Evolutionary conservation across 225 moss, liverwort and hornwort species (phyloP).

Genomic region (Antitrichia curtipendula): DNA sequence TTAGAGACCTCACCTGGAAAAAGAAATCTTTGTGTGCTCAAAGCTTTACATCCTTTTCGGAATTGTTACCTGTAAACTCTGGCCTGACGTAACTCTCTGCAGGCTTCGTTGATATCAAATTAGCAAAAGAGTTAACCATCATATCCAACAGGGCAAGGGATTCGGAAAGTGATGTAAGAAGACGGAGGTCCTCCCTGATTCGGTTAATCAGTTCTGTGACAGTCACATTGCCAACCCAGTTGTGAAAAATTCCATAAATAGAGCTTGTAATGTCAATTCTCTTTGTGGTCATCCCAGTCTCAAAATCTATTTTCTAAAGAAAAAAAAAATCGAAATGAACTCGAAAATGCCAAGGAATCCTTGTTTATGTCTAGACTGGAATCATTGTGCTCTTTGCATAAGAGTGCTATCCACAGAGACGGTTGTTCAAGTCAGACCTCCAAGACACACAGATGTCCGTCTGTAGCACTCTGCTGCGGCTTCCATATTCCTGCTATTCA

Average conservation of each 20-base stretch:
- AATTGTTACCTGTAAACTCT: slow-evolving; percentile 64
- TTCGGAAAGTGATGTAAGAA: slow-evolving; percentile 68
- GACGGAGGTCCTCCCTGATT: slow-evolving; percentile 55
- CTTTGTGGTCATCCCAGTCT: not conserved
- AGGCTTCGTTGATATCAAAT: slow-evolving; percentile 47
- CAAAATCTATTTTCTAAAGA: not conserved
- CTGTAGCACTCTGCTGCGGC: slow-evolving; percentile 84
- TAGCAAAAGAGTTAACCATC: slow-evolving; percentile 91
- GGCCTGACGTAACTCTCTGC: slow-evolving; percentile 57
- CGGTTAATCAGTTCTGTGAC: slow-evolving; percentile 51
- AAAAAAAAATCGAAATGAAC: not conserved
- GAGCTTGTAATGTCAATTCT: not conserved
- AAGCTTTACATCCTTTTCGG: not conserved
- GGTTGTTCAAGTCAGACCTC: slow-evolving; percentile 30
- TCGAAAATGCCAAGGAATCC: not conserved
- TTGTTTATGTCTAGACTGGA: not conserved
- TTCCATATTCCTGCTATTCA: slow-evolving; percentile 94
- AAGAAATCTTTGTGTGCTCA: not conserved
- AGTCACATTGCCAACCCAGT: not conserved
- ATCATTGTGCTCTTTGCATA: not conserved
- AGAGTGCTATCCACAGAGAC: not conserved
- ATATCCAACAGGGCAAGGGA: slow-evolving; percentile 88
- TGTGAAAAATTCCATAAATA: not conserved
- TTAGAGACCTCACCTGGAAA: not conserved
- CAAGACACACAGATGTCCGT: slow-evolving; percentile 65